phyloP scores from a whole-genome alignment of 2,329 filamentous ascomycete species.

The Aspergillus thermomutatus region DNA sequence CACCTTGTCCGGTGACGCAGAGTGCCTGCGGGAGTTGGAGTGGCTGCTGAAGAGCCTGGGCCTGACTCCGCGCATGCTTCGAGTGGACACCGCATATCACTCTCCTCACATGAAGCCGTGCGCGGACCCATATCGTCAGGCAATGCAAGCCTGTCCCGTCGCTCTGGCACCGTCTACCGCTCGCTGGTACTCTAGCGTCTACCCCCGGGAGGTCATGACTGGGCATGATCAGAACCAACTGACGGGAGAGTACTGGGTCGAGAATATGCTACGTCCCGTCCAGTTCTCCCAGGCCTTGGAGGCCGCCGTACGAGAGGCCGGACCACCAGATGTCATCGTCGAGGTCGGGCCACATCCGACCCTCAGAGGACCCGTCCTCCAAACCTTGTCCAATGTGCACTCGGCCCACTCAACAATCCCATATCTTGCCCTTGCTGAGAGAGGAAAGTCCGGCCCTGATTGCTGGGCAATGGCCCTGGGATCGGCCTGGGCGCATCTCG shows the following conservation, averaged over 20 bases:
- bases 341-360: conserved; percentile 30
- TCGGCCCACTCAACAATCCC: background rate
- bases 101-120: conserved; percentile 37
- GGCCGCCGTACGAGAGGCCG: conserved; percentile 2
- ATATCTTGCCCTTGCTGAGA: conserved; percentile 3
- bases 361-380: conserved; percentile 19
- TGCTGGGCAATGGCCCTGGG: conserved; percentile 2
- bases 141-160: conserved; percentile 1
- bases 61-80: conserved; percentile 35
- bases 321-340: conserved; percentile 30
- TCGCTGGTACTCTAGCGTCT: conserved; percentile 19
- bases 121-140: conserved; percentile 21
- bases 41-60: conserved; percentile 23
- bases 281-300: conserved; percentile 30
- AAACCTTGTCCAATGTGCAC: conserved; percentile 16
- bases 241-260: conserved; percentile 33
- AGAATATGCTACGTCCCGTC: conserved; percentile 37
- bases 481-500: conserved; percentile 4
- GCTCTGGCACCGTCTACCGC: too few species aligned
- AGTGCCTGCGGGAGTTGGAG: conserved; percentile 26
- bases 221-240: background rate
- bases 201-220: conserved; percentile 27
- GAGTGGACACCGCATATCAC: conserved; percentile 44
- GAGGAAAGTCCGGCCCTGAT: background rate
- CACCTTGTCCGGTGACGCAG: conserved; percentile 41